Conservation (phyloP, 306 rosid species). For the Trifolium subterraneum region DNA sequence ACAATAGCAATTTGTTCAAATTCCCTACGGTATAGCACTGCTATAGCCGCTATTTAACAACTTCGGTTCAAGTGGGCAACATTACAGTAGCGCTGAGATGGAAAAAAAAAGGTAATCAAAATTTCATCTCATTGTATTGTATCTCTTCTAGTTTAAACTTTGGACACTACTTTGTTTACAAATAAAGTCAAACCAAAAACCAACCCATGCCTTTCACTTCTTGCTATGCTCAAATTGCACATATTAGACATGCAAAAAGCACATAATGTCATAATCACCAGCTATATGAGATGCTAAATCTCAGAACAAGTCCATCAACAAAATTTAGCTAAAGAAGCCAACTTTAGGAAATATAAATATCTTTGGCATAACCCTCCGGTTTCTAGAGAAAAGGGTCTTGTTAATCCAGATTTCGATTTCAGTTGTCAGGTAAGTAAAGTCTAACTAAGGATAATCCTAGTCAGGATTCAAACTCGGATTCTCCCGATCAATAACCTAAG, state of each 20-base stretch:
- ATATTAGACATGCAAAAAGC: neutral
- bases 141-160: slow-evolving; percentile 1
- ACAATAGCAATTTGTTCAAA: neutral
- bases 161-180: neutral
- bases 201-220: slow-evolving; percentile 20
- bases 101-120: neutral
- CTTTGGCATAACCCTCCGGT: neutral
- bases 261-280: slow-evolving; percentile 11
- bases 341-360: neutral
- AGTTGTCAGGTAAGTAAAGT: neutral
- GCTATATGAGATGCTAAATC: slow-evolving; percentile 25
- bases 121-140: neutral
- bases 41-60: neutral
- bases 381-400: neutral
- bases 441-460: neutral
- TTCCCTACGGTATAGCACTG: neutral
- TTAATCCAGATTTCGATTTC: neutral
- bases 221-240: neutral
- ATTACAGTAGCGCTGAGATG: neutral
- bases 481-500: neutral
- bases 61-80: neutral
- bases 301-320: slow-evolving; percentile 28
- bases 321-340: slow-evolving; percentile 33
- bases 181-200: slow-evolving; percentile 21
- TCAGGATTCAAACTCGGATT: neutral